Percentiles rank a stretch among this genome's conserved stretches.
Evolutionary conservation across 169 alveolate species (phyloP).

Genomic region (Eimeria necatrix): DNA sequence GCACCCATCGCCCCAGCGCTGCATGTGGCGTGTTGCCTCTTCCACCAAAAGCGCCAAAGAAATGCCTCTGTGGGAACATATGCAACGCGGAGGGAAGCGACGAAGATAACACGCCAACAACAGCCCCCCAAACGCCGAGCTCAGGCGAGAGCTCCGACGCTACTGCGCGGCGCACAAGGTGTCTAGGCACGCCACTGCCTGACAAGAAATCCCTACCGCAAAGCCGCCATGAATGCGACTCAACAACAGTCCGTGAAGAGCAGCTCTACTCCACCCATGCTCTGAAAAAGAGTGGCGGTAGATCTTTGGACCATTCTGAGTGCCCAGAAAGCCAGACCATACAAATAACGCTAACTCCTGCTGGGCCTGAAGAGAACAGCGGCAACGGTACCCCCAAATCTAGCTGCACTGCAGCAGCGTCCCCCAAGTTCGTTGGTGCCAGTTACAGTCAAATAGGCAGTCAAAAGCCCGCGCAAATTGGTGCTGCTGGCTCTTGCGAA

Average conservation of each 20-base stretch:
- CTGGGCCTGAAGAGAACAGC: not conserved
- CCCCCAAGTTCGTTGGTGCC: too few relatives aligned
- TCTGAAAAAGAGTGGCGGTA: too few relatives aligned
- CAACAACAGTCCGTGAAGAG: not conserved
- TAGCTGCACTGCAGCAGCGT: too few relatives aligned
- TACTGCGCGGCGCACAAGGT: slow-evolving; percentile 3
- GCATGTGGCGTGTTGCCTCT: slow-evolving; percentile 15
- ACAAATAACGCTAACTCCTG: slow-evolving; percentile 28
- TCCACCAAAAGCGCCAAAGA: not conserved
- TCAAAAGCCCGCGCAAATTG: too few relatives aligned
- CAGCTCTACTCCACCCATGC: not conserved
- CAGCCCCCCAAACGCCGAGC: slow-evolving; percentile 68
- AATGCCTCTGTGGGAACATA: not conserved
- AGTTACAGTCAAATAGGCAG: too few relatives aligned
- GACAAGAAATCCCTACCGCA: not conserved
- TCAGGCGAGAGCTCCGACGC: slow-evolving; percentile 1
- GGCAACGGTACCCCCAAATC: too few relatives aligned
- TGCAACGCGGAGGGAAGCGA: slow-evolving; percentile 49
- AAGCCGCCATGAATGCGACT: not conserved
- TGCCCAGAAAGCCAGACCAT: not conserved
- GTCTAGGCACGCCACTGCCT: slow-evolving; percentile 2
- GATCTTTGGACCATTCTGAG: too few relatives aligned
- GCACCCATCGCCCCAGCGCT: not conserved
- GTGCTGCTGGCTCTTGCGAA: too few relatives aligned
- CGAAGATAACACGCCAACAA: slow-evolving; percentile 41